Conservation (phyloP, 768 basidiomycete genomes). For the Psilocybe azurescens region DNA sequence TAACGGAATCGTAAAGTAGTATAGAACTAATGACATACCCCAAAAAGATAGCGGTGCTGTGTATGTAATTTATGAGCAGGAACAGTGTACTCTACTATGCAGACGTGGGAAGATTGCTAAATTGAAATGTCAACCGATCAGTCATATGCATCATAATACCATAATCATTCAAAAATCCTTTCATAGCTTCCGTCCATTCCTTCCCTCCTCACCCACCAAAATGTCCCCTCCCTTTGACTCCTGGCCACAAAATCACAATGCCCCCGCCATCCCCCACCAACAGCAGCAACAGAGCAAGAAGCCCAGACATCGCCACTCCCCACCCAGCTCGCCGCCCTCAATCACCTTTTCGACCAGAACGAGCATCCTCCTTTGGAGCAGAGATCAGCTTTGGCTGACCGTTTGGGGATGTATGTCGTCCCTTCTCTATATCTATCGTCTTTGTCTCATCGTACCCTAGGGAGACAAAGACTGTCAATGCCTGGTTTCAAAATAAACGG, state of each 20-base stretch:
- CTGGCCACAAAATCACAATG: slow-evolving; percentile 32
- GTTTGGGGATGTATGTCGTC: slow-evolving; percentile 73
- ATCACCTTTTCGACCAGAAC: slow-evolving; percentile 77
- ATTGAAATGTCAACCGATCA: slow-evolving; percentile 30
- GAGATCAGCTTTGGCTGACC: slow-evolving; percentile 70
- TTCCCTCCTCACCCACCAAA: slow-evolving; percentile 26
- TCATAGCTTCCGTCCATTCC: slow-evolving; percentile 22
- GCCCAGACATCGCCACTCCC: slow-evolving; percentile 78
- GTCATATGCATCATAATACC: slow-evolving; percentile 34
- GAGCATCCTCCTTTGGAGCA: slow-evolving; percentile 78
- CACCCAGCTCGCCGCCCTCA: slow-evolving; percentile 74
- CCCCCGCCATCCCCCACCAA: slow-evolving; percentile 24
- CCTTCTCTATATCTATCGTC: slow-evolving; percentile 18
- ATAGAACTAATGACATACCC: neutral
- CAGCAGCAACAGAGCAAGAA: slow-evolving; percentile 59
- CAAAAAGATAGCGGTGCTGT: neutral
- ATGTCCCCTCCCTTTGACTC: slow-evolving; percentile 32
- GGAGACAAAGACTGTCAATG: slow-evolving; percentile 86
- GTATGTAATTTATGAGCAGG: slow-evolving; percentile 5
- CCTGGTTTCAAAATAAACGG: slow-evolving; percentile 89
- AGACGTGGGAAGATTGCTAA: slow-evolving; percentile 37
- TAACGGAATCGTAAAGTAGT: slow-evolving; percentile 11
- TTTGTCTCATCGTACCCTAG: slow-evolving; percentile 40
- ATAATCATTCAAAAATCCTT: slow-evolving; percentile 32
- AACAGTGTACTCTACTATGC: slow-evolving; percentile 21